A percentile compares a stretch with the other conserved stretches of the same genome.
These are phyloP conservation scores for Ustilago tritici DNA, from an alignment of 1,284 basidiomycete species.

Conservation along the genomic window DNA sequence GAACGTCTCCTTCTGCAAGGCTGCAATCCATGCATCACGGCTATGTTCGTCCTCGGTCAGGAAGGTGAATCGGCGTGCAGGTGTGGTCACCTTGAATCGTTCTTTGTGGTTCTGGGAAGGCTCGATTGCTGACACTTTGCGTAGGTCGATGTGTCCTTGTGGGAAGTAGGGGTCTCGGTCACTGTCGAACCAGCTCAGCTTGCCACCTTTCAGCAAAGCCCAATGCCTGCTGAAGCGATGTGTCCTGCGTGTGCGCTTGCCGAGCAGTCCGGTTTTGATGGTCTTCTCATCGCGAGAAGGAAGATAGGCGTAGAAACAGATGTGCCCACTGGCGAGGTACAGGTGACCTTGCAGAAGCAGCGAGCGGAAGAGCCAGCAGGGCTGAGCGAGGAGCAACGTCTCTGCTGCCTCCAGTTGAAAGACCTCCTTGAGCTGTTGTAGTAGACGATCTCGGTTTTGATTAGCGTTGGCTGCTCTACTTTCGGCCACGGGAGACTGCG, in stretches of 20 bases:
- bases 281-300: slow-evolving; percentile 53
- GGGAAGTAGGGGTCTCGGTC: slow-evolving; percentile 93
- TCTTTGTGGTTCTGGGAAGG: slow-evolving; percentile 75
- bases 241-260: slow-evolving; percentile 57
- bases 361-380: slow-evolving; percentile 67
- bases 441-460: slow-evolving; percentile 31
- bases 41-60: slow-evolving; percentile 63
- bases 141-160: slow-evolving; percentile 90
- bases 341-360: slow-evolving; percentile 90
- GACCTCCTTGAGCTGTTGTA: slow-evolving; percentile 38
- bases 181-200: slow-evolving; percentile 63
- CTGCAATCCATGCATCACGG: slow-evolving; percentile 82
- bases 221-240: slow-evolving; percentile 61
- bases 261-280: slow-evolving; percentile 44
- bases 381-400: slow-evolving; percentile 40
- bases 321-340: slow-evolving; percentile 89
- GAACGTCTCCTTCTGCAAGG: slow-evolving; percentile 87
- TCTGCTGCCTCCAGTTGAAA: slow-evolving; percentile 51
- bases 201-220: slow-evolving; percentile 54
- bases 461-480: background rate
- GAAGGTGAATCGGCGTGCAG: slow-evolving; percentile 68
- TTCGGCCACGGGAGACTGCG: background rate
- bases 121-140: slow-evolving; percentile 90
- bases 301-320: slow-evolving; percentile 97
- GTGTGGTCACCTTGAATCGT: slow-evolving; percentile 69